phyloP scores from a whole-genome alignment of 108 stramenopile genomes.

The Seminavis robusta region DNA sequence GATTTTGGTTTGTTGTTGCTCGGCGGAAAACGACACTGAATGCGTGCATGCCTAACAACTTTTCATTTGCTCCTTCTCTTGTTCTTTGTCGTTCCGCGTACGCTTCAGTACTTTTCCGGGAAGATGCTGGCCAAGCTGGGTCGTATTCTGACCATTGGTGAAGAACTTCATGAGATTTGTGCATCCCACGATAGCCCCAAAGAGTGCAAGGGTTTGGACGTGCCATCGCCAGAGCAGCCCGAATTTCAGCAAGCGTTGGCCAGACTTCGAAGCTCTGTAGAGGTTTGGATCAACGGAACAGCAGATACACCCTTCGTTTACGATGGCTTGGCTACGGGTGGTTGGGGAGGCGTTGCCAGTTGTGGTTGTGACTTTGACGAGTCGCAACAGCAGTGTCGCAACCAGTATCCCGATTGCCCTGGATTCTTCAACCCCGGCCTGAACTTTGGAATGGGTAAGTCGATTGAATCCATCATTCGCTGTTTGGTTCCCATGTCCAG shows the following conservation, averaged over 20 bases:
- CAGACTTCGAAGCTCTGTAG: slow-evolving; percentile 51
- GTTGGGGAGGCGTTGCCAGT: slow-evolving; percentile 83
- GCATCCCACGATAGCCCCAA: slow-evolving; percentile 10
- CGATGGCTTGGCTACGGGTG: too few species aligned
- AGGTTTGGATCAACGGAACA: slow-evolving; percentile 93
- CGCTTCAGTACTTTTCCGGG: slow-evolving; percentile 93
- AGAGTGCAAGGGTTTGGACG: slow-evolving; percentile 9
- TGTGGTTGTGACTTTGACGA: slow-evolving; percentile 87
- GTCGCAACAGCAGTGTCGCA: slow-evolving; percentile 50
- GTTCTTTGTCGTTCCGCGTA: too few species aligned
- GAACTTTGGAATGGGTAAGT: slow-evolving; percentile 85
- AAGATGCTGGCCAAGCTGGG: slow-evolving; percentile 91
- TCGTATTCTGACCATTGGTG: slow-evolving; percentile 77
- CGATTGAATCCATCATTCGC: neutral
- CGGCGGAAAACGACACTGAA: too few species aligned
- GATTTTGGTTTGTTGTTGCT: too few species aligned
- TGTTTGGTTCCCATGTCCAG: neutral
- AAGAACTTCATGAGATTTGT: slow-evolving; percentile 69
- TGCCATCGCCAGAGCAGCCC: slow-evolving; percentile 39
- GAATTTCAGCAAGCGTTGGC: slow-evolving; percentile 44
- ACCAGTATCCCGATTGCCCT: slow-evolving; percentile 82
- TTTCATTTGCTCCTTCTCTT: too few species aligned
- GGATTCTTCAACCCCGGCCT: slow-evolving; percentile 74
- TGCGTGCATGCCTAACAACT: too few species aligned
- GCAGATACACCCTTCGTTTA: slow-evolving; percentile 79